Evolutionary conservation across 805 yeast genomes (phyloP).

Genomic region (Candida ovalis): DNA sequence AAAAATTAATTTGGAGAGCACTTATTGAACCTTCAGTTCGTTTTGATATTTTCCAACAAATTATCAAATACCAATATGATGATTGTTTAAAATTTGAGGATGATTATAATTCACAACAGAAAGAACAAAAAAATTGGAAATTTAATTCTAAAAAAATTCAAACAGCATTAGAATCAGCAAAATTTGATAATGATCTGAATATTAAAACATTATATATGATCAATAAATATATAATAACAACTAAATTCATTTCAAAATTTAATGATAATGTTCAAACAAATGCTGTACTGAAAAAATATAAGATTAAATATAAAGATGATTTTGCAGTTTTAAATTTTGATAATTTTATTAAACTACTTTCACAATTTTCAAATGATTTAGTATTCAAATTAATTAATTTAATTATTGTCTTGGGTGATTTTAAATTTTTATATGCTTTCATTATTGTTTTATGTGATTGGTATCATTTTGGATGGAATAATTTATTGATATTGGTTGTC

Average conservation of each 20-base stretch:
- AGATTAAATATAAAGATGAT: slow-evolving; percentile 27
- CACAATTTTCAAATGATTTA: slow-evolving; percentile 13
- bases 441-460: slow-evolving; percentile 40
- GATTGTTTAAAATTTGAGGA: not conserved
- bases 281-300: slow-evolving; percentile 14
- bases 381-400: slow-evolving; percentile 22
- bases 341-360: slow-evolving; percentile 17
- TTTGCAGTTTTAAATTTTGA: slow-evolving; percentile 17
- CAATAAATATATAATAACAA: slow-evolving; percentile 19
- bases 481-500: slow-evolving; percentile 24
- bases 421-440: slow-evolving; percentile 38
- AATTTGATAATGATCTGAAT: slow-evolving; percentile 11
- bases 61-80: slow-evolving; percentile 6
- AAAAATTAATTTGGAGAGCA: slow-evolving; percentile 32
- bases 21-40: slow-evolving; percentile 18
- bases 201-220: slow-evolving; percentile 22
- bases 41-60: slow-evolving; percentile 18
- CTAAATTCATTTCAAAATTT: slow-evolving; percentile 22
- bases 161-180: slow-evolving; percentile 11
- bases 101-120: not conserved
- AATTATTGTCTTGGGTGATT: slow-evolving; percentile 27
- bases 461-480: slow-evolving; percentile 49
- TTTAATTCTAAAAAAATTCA: slow-evolving; percentile 14
- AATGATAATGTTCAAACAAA: slow-evolving; percentile 16
- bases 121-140: no score